Percentiles rank a stretch among this genome's conserved stretches.
Conservation (phyloP, 495 filamentous ascomycete species). For the Pseudotulostoma volvatum region DNA sequence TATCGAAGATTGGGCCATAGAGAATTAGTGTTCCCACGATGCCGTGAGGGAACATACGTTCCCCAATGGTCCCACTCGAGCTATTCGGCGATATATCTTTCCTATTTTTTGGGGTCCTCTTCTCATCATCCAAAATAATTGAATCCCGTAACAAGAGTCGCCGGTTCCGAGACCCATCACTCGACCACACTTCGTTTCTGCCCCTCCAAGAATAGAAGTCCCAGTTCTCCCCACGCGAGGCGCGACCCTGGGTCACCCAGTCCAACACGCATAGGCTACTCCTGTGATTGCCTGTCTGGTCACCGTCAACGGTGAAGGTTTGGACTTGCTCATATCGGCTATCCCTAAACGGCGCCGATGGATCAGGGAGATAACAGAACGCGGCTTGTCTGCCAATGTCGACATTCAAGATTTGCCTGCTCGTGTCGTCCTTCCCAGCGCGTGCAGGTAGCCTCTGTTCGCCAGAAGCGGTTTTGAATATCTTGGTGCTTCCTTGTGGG, state of each 20-base stretch:
- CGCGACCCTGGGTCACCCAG: constrained; percentile 83
- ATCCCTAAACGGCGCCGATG: constrained; percentile 69
- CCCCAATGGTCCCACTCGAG: constrained; percentile 24
- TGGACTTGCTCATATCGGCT: constrained; percentile 75
- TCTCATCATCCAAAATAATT: constrained; percentile 48
- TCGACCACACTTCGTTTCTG: constrained; percentile 69
- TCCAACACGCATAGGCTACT: constrained; percentile 66
- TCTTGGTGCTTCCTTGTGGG: constrained; percentile 80
- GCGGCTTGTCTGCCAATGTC: constrained; percentile 42
- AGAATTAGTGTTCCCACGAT: constrained; percentile 75
- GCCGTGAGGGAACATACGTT: constrained; percentile 32
- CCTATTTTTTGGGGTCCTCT: constrained; percentile 6
- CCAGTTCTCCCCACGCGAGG: constrained; percentile 82
- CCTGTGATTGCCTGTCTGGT: constrained; percentile 25
- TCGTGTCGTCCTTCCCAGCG: constrained; percentile 27
- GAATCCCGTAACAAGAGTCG: constrained; percentile 69
- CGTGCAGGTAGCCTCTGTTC: constrained; percentile 12
- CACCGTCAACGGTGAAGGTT: constrained; percentile 46
- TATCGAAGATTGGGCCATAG: constrained; percentile 51
- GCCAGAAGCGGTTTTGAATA: constrained; percentile 58
- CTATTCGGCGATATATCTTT: constrained; percentile 9
- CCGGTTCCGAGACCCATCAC: constrained; percentile 19
- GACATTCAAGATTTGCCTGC: constrained; percentile 53
- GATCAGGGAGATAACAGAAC: constrained; percentile 86
- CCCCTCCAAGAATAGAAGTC: constrained; percentile 58